A percentile compares a stretch with the other conserved stretches of the same genome.
phyloP scores from a whole-genome alignment of 1,139 yeast species.

The Lodderomyces jiufengensis region DNA sequence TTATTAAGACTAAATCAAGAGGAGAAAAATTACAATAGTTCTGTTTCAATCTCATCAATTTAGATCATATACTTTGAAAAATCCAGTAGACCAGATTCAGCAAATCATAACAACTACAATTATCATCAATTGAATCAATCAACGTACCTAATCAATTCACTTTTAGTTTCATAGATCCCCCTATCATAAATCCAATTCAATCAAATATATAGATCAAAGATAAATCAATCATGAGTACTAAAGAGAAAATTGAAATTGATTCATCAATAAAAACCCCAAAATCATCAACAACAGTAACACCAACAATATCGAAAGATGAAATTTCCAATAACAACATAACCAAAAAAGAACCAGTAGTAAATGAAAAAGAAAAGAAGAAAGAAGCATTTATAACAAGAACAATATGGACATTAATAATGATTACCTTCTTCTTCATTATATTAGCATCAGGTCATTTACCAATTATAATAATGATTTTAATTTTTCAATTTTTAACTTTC shows the following conservation, averaged over 20 bases:
- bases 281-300: slow-evolving; percentile 4
- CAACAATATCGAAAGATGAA: slow-evolving; percentile 4
- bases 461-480: slow-evolving; percentile 65
- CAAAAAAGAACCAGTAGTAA: slow-evolving; percentile 9
- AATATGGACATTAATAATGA: slow-evolving; percentile 94
- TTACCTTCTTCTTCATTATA: slow-evolving; percentile 63
- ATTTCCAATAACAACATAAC: not conserved
- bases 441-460: slow-evolving; percentile 87
- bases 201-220: not conserved
- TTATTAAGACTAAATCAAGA: not conserved
- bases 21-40: not conserved
- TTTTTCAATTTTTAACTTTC: slow-evolving; percentile 79
- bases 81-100: too few species aligned
- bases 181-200: not conserved
- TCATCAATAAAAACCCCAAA: slow-evolving; percentile 1
- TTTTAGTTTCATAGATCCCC: too few species aligned
- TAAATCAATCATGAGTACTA: not conserved
- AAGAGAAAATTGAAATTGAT: not conserved
- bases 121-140: too few species aligned
- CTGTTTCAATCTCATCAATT: not conserved
- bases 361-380: slow-evolving; percentile 56
- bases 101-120: too few species aligned
- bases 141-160: too few species aligned
- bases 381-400: slow-evolving; percentile 86
- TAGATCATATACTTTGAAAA: too few species aligned